Evolutionary conservation across 768 basidiomycete species (phyloP).

Genomic region (Kwoniella sp.): DNA sequence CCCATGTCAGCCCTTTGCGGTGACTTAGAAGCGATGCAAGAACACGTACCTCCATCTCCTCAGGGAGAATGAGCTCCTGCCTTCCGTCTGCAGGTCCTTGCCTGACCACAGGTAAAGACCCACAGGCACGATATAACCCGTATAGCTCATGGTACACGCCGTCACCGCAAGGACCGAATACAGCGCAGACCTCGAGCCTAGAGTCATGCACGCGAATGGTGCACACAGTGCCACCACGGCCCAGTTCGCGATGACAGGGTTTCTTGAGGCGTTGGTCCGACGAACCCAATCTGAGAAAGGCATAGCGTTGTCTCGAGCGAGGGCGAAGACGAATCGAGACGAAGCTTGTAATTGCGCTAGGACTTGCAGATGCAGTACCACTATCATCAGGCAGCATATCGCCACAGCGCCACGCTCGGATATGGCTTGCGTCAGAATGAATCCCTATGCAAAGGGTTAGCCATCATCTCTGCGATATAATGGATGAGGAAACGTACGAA

Average conservation of each 20-base stretch:
- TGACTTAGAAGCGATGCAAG: not conserved
- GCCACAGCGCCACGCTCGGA: constrained; percentile 37
- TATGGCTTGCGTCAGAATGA: constrained; percentile 48
- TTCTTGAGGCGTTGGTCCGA: constrained; percentile 33
- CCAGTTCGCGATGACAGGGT: constrained; percentile 50
- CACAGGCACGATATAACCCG: constrained; percentile 44
- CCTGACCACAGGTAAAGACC: constrained; percentile 40
- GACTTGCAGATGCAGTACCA: constrained; percentile 46
- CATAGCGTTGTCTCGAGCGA: constrained; percentile 52
- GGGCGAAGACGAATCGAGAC: constrained; percentile 52
- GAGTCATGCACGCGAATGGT: constrained; percentile 43
- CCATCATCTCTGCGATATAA: not conserved
- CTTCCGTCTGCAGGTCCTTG: constrained; percentile 45
- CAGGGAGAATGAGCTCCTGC: constrained; percentile 51
- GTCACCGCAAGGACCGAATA: constrained; percentile 49
- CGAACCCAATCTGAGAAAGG: constrained; percentile 49
- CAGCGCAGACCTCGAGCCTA: constrained; percentile 39
- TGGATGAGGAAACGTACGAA: constrained; percentile 25
- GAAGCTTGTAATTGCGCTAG: constrained; percentile 52
- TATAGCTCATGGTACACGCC: constrained; percentile 43
- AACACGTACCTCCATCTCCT: constrained; percentile 35
- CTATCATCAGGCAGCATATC: constrained; percentile 38
- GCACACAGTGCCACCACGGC: constrained; percentile 40
- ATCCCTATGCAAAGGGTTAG: constrained; percentile 24
- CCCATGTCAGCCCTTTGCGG: not conserved